phyloP scores from a whole-genome alignment of 2,329 filamentous ascomycete genomes.

The Lecanicillium sp. region DNA sequence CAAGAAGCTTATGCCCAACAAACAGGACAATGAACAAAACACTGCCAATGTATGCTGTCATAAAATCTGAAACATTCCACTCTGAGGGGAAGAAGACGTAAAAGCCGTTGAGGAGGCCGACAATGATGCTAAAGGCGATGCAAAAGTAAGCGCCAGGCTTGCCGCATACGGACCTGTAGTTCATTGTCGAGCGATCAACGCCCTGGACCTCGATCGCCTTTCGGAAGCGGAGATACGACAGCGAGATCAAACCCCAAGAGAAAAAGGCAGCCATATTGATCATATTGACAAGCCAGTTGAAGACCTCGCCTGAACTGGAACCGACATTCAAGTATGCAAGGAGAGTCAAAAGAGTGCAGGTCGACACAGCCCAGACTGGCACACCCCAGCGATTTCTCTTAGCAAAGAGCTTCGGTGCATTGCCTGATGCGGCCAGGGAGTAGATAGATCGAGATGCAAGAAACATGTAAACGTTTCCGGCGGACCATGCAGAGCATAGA shows the following conservation, averaged over 20 bases:
- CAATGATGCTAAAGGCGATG: conserved; percentile 9
- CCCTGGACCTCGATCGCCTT: conserved; percentile 6
- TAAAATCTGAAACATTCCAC: conserved; percentile 11
- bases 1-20: conserved; percentile 1
- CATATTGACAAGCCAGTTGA: conserved; percentile 44
- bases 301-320: conserved; percentile 45
- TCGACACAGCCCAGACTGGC: conserved; percentile 12
- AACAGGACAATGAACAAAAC: conserved; percentile 7
- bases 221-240: conserved; percentile 11
- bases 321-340: conserved; percentile 52
- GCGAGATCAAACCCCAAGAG: conserved; percentile 11
- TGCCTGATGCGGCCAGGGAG: conserved; percentile 28
- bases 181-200: conserved; percentile 3
- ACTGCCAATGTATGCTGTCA: conserved; percentile 12
- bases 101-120: conserved; percentile 55
- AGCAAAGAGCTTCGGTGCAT: conserved; percentile 29
- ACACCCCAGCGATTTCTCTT: conserved; percentile 16
- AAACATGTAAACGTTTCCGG: conserved; percentile 45
- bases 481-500: conserved; percentile 39
- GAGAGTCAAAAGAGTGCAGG: conserved; percentile 37
- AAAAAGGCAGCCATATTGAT: conserved; percentile 11
- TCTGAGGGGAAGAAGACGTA: conserved; percentile 12
- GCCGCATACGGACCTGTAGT: conserved; percentile 4
- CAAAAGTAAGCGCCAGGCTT: conserved; percentile 8
- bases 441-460: conserved; percentile 35